phyloP scores from a whole-genome alignment of 1,284 basidiomycete genomes.

The Golubevia sp. region DNA sequence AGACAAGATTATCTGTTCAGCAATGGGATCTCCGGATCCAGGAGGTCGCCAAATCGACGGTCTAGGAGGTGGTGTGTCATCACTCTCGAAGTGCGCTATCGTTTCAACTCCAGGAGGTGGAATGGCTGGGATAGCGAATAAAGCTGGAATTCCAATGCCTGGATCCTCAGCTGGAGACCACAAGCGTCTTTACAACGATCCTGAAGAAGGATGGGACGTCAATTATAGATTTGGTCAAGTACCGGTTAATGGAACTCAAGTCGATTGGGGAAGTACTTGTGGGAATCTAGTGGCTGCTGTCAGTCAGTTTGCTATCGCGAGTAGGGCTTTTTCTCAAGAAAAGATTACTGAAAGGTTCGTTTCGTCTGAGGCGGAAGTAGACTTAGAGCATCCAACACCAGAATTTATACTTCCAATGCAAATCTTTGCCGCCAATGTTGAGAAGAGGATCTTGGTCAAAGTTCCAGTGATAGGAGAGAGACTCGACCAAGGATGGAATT shows the following conservation, averaged over 20 bases:
- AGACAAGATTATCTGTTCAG: constrained; percentile 70
- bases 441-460: constrained; percentile 37
- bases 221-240: constrained; percentile 59
- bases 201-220: constrained; percentile 33
- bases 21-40: constrained; percentile 84
- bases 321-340: constrained; percentile 15
- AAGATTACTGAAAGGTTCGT: no score
- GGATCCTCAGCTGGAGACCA: constrained; percentile 35
- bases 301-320: constrained; percentile 33
- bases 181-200: constrained; percentile 8
- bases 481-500: background rate
- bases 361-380: no score
- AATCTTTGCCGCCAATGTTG: constrained; percentile 33
- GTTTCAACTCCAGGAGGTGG: constrained; percentile 58
- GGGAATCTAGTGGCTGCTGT: constrained; percentile 55
- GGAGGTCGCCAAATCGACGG: constrained; percentile 77
- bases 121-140: constrained; percentile 3
- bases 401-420: constrained; percentile 30
- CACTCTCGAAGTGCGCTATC: constrained; percentile 78
- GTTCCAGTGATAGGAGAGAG: constrained; percentile 21
- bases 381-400: no score
- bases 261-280: constrained; percentile 56
- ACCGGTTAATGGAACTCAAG: constrained; percentile 24
- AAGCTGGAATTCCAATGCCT: constrained; percentile 13
- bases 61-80: constrained; percentile 75